These are phyloP conservation scores for Tympanopsis confertula DNA, from an alignment of 2,329 filamentous ascomycete species.

Conservation along the genomic window DNA sequence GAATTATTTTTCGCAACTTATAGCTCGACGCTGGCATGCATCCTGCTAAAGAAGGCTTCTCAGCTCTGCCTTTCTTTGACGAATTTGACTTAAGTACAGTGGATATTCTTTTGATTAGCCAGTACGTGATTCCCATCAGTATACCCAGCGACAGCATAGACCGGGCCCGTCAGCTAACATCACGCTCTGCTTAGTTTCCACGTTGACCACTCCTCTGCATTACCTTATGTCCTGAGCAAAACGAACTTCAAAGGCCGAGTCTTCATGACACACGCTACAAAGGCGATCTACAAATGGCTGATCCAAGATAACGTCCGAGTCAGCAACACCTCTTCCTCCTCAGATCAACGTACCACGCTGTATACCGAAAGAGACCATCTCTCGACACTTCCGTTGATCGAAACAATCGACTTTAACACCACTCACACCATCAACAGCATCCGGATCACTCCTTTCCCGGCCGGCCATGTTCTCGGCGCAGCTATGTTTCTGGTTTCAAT, in stretches of 20 bases:
- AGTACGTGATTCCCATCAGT: constrained; percentile 56
- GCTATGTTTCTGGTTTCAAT: constrained; percentile 99
- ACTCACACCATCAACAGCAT: constrained; percentile 96
- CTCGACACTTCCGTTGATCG: constrained; percentile 84
- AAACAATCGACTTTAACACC: constrained; percentile 96
- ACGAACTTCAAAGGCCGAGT: constrained; percentile 94
- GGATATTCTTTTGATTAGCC: constrained; percentile 93
- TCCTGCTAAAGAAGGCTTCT: constrained; percentile 87
- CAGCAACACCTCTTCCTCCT: constrained; percentile 49
- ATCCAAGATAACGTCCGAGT: constrained; percentile 95
- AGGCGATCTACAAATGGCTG: constrained; percentile 99
- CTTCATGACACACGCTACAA: constrained; percentile 98
- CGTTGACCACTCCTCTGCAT: constrained; percentile 93
- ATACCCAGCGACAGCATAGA: not conserved
- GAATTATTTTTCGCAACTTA: too few relatives aligned
- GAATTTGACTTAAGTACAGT: constrained; percentile 96
- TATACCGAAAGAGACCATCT: constrained; percentile 95
- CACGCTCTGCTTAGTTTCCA: constrained; percentile 61
- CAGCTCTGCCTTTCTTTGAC: constrained; percentile 91
- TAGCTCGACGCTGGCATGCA: constrained; percentile 96
- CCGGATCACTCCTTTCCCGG: constrained; percentile 90
- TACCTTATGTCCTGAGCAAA: constrained; percentile 94
- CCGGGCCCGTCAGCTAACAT: constrained; percentile 8
- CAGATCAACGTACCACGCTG: constrained; percentile 20
- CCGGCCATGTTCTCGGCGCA: constrained; percentile 92